Evolutionary conservation across 1,284 basidiomycete species (phyloP), one percentile per base, ranked within the genome.

Genomic region (Ganoderma sinense): DNA sequence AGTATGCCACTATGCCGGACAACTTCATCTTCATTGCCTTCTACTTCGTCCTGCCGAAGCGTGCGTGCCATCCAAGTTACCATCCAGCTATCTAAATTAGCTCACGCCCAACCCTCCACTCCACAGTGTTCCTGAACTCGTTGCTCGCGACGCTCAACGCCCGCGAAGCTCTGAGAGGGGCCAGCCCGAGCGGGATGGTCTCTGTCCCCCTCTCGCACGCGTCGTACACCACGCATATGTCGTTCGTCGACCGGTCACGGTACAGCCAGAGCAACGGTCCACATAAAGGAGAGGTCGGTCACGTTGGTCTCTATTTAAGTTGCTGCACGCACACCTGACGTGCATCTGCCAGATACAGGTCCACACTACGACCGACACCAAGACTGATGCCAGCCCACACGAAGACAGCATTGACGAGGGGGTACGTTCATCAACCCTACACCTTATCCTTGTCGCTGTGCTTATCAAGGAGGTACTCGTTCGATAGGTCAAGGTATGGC

Each of bases 11-110:
- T 18, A 82, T 81, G 81, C 81, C 82, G 23, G 71, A 78, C 55
- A 78, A 81, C 68, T 81, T 82, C 69, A 74, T 84, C 31, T 84
- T 81, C 76, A 80, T 83, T 64, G 79, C 79, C 0, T 78, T 84
- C 68, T 83, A 83, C 71, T 82, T 83, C 71, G 75, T 78, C 7
- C 72, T 83, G n/a, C 78, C 80, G 53, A 83, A 82, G 73, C 73
- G 82, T 82, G 69, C 36, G 78, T 72, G 5, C 16, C 33, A 14
- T 29, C 55, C 10, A n/a, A 7, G n/a, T 10, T 36, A 20, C n/a
- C 18, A 20, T 23, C 26, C 45, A 8, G 29, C 43, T n/a, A 23
- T 16, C 55, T 16, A 23, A 8, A 58, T 2, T 18, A 0, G 41
- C 59, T 23, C 36, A 41, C 10, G 16, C 6, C 23, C 2, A 5